A percentile compares a stretch with the other conserved stretches of the same genome.
Evolutionary conservation across 495 filamentous ascomycete genomes (phyloP).

Genomic region (Annulohypoxylon nitens): DNA sequence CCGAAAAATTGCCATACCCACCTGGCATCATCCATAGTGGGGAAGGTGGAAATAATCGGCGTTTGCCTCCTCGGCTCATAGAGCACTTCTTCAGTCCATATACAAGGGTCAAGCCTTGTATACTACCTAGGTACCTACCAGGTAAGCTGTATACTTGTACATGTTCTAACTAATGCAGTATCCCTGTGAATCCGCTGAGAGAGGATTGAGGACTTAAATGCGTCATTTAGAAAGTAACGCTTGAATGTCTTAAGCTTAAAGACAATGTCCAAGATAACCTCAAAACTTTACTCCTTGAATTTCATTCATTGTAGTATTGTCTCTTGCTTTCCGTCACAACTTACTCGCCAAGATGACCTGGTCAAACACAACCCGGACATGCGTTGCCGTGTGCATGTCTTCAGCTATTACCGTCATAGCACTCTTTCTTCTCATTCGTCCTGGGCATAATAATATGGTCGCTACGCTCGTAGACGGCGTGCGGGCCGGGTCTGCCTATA

Average conservation of each 20-base stretch:
- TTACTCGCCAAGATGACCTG: not conserved
- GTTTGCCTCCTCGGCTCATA: not conserved
- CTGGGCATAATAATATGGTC: not conserved
- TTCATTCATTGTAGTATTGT: not conserved
- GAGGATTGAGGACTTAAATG: not conserved
- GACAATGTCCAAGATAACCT: not conserved
- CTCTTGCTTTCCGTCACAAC: not conserved
- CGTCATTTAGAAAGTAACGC: not conserved
- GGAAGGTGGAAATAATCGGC: not conserved
- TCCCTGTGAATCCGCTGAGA: not conserved
- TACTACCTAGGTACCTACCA: too few relatives aligned
- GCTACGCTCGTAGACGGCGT: not conserved
- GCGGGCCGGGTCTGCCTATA: not conserved
- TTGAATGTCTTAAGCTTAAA: not conserved
- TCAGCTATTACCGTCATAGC: conserved; percentile 4
- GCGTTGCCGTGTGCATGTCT: not conserved
- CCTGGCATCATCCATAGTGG: not conserved
- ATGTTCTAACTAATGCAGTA: not conserved
- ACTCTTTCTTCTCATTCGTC: not conserved
- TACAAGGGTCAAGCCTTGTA: not conserved
- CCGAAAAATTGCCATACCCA: not conserved
- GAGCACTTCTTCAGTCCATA: not conserved
- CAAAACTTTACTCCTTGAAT: not conserved
- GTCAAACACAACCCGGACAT: conserved; percentile 2
- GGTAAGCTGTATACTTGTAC: not conserved